Base-by-base conservation (phyloP, 306 rosid species). In the Sicyos edulis region DNA sequence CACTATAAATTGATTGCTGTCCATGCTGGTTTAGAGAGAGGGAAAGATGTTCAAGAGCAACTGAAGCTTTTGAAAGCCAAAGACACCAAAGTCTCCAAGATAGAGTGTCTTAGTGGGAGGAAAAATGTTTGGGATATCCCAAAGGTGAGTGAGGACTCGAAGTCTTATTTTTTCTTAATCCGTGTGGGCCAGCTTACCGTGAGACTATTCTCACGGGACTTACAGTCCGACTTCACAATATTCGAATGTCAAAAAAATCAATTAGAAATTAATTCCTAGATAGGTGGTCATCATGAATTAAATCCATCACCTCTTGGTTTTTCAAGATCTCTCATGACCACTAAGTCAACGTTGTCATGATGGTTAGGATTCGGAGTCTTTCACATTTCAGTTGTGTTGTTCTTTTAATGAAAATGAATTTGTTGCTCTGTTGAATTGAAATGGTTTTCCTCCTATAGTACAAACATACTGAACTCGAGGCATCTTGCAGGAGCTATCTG, bases 21-120 rank as follows among this genome's bases (percentile, higher is more conserved):
- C 78, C 98, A 92, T 34, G 98, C 96, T 51, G 96, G 98, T 83
- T 80, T 92, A 81, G 93, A 84, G 85, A 82, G 80, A 80, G 83
- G 78, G 40, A 75, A 65, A 71, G 84, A 87, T 62, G 95, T 90
- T 64, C 77, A 87, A 55, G 85, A 88, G 79, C 97, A 87, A 71
- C 76, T 93, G 78, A 76, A 91, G 54, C 40, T 20, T 71, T 82
- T 93, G 87, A 90, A 79, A 83, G 76, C 82, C 73, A 87, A 77
- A 50, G 90, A 93, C 80, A 90, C 96, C 72, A 76, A 85, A 22
- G 80, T 84, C 63, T 82, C 97, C 29, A 87, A 87, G 83, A 72
- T 90, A 40, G 84, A 63, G 79, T 76, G 88, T 67, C 81, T 93
- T 2, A 86, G 95, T 67, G 97, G 96, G 54, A 88, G 98, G 74